These are phyloP conservation scores for Suhomyces faveliae DNA, from an alignment of 805 yeast genomes.

Conservation along the genomic window DNA sequence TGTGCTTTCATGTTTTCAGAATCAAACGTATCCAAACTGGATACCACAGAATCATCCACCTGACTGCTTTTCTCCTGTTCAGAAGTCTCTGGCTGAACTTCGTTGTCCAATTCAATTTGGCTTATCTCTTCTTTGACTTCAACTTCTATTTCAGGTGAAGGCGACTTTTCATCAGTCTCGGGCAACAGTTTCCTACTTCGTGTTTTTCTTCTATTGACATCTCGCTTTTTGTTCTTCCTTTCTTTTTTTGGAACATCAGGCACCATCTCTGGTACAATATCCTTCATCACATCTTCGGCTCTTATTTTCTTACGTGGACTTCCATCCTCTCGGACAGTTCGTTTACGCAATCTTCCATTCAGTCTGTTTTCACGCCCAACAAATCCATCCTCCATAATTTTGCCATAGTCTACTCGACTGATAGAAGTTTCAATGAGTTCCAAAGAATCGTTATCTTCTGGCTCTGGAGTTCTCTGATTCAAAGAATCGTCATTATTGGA, in stretches of 20 bases:
- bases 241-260: background rate
- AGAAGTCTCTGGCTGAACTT: no score
- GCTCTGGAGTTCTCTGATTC: constrained; percentile 7
- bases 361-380: background rate
- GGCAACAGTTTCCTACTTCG: background rate
- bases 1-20: background rate
- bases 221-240: background rate
- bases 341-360: background rate
- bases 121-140: background rate
- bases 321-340: background rate
- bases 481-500: constrained; percentile 12
- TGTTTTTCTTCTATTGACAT: background rate
- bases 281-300: background rate
- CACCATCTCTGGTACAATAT: background rate
- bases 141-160: background rate
- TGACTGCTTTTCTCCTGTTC: background rate
- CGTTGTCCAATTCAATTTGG: background rate
- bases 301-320: constrained; percentile 3
- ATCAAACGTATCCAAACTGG: background rate
- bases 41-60: background rate
- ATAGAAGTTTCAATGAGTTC: constrained; percentile 1
- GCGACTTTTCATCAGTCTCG: background rate
- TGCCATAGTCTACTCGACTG: constrained; percentile 5
- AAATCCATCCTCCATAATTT: constrained; percentile 8
- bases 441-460: constrained; percentile 12